Base-by-base conservation (phyloP, 371 early-diverging fungal genomes). In the Mucor indicus region DNA sequence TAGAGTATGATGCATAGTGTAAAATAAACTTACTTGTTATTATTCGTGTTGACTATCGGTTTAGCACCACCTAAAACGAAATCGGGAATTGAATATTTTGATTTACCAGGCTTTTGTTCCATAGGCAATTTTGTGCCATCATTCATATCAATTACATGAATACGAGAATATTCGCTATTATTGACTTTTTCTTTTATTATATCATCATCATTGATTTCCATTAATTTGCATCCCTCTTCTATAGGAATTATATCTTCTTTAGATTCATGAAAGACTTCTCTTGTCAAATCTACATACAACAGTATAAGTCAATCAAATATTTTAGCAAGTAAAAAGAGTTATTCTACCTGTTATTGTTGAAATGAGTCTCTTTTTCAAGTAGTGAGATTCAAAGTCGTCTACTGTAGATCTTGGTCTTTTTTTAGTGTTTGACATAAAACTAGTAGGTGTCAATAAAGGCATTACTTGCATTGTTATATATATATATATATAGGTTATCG, bases 21-120 rank as follows among this genome's bases (percentile, higher is more conserved):
- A n/a, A n/a, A n/a, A n/a, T n/a, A n/a, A n/a, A n/a, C n/a, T n/a
- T n/a, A n/a, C n/a, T n/a, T n/a, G n/a, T n/a, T n/a, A n/a, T n/a
- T n/a, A n/a, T n/a, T n/a, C n/a, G n/a, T n/a, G n/a, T n/a, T n/a
- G n/a, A n/a, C n/a, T n/a, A n/a, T n/a, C n/a, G n/a, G n/a, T n/a
- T n/a, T n/a, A n/a, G n/a, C n/a, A n/a, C n/a, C n/a, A n/a, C n/a
- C n/a, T n/a, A 71, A 45, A 10, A 68, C 57, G 45, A 72, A 72
- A 24, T 41, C 59, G 8, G 73, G 73, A 33, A 68, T 72, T 15
- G 57, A 43, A 19, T 63, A 51, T 56, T 33, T 57, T 9, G 36
- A 43, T 38, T 58, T 61, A 13, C 66, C 66, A 10, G 62, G 43
- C 29, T 48, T 52, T 27, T 57, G 48, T 44, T 68, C 66, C 56